Base-by-base conservation (phyloP, 768 basidiomycete genomes). In the Termitomyces titanicus region DNA sequence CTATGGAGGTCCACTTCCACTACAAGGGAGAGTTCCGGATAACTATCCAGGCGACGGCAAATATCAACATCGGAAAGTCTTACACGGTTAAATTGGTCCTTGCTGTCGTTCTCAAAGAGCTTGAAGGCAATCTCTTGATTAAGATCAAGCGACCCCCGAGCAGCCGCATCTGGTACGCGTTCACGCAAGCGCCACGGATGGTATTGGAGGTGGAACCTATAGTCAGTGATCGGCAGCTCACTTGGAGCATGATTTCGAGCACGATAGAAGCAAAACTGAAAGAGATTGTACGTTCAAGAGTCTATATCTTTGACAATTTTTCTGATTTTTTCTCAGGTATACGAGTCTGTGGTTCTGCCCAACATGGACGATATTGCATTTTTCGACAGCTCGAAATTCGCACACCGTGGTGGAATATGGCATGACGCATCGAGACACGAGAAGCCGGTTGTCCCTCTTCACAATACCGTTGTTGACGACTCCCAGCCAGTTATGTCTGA, bases 341-440 rank as follows among this genome's bases (percentile, higher is more conserved):
- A 84, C 62, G 96, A 99, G 62, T 94, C 94, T 0, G 82, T 98
- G 18, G 97, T 99, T 18, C 73, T 95, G 68, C 97, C 97, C 5
- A 92, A 97, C 71, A 97, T 98, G 94, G 97, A 99, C 68, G 97
- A 99, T 64, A 89, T 98, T 56, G 79, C 94, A 12, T 98, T 94
- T 79, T 98, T 96, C 67, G 89, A 97, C 68, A 95, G 89, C 34
- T 64, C 64, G 3, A 63, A 66, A 2, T 86, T 81, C 63, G 62
- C 66, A 48, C 85, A 81, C 54, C 85, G 96, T 35, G 96, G 95
- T 43, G 96, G 95, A 7, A 89, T 99, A 60, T 98, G 89, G 82
- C 77, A 83, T 8, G 91, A 94, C 59, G 88, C 94, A 8, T 78
- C 73, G 3, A 77, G 86, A 29, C 72, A 62, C 27, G 77, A 54